Evolutionary conservation across 805 yeast species (phyloP).

Genomic region (Clavispora phyllophila): DNA sequence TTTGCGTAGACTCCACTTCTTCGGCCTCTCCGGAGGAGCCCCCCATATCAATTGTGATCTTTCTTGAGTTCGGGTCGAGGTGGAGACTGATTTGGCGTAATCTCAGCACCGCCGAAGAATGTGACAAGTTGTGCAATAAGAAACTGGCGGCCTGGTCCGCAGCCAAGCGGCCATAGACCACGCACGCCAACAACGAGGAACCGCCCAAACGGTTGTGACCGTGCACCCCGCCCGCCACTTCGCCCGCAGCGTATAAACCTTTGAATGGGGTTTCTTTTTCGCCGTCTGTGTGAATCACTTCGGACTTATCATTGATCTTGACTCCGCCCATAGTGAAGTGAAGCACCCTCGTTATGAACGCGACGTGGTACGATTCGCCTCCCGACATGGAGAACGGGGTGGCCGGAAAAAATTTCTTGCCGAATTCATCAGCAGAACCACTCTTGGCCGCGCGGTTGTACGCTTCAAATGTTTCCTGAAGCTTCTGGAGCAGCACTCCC

Average conservation of each 20-base stretch:
- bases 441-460: constrained; percentile 42
- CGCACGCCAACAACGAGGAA: constrained; percentile 40
- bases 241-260: constrained; percentile 41
- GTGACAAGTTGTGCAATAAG: constrained; percentile 11
- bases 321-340: constrained; percentile 74
- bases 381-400: constrained; percentile 35
- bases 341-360: constrained; percentile 51
- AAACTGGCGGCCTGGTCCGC: constrained; percentile 37
- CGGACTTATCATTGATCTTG: constrained; percentile 44
- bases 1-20: background rate
- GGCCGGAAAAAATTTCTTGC: constrained; percentile 46
- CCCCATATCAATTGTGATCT: constrained; percentile 31
- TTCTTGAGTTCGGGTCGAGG: constrained; percentile 28
- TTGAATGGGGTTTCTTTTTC: constrained; percentile 23
- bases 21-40: no score
- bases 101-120: constrained; percentile 7
- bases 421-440: constrained; percentile 35
- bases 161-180: constrained; percentile 40
- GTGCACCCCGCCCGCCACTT: constrained; percentile 43
- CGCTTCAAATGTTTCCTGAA: constrained; percentile 29
- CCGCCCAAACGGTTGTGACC: constrained; percentile 43
- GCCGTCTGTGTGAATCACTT: constrained; percentile 27
- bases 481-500: constrained; percentile 24
- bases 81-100: constrained; percentile 15
- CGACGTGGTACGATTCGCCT: constrained; percentile 42